Conservation (phyloP, 129 eudicot genomes). For the Flaveria ramosissima region DNA sequence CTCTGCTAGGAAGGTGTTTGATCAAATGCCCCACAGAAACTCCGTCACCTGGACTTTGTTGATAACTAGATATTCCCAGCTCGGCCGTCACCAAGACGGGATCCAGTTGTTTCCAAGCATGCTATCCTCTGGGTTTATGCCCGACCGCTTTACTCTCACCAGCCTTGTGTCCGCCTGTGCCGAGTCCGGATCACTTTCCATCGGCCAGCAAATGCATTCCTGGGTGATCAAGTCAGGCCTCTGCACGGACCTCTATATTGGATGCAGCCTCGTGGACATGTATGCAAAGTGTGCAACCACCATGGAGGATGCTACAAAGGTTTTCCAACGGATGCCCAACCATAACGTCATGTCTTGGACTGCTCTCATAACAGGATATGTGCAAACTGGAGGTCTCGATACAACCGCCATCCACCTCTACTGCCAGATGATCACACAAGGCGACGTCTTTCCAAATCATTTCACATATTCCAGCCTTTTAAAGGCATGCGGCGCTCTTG, state of each 20-base stretch:
- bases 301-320: constrained; percentile 52
- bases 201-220: constrained; percentile 66
- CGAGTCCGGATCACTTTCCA: constrained; percentile 39
- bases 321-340: constrained; percentile 54
- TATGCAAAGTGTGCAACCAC: constrained; percentile 58
- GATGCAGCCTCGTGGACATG: constrained; percentile 84
- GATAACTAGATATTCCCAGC: constrained; percentile 63
- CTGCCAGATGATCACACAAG: constrained; percentile 53
- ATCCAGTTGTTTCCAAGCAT: constrained; percentile 50
- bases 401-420: constrained; percentile 61
- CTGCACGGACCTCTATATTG: constrained; percentile 59
- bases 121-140: constrained; percentile 48
- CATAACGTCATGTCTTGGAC: constrained; percentile 80
- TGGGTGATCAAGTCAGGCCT: constrained; percentile 54
- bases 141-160: constrained; percentile 60
- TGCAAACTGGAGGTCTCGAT: constrained; percentile 55
- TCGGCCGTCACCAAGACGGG: constrained; percentile 48
- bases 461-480: constrained; percentile 60
- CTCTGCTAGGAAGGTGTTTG: constrained; percentile 63
- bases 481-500: constrained; percentile 55
- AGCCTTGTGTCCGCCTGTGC: constrained; percentile 67
- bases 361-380: constrained; percentile 62
- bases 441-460: constrained; percentile 57
- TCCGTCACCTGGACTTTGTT: constrained; percentile 69
- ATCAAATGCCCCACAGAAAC: constrained; percentile 55